These are phyloP conservation scores for Malus orientalis DNA, from an alignment of 306 rosid species.

Conservation along the genomic window DNA sequence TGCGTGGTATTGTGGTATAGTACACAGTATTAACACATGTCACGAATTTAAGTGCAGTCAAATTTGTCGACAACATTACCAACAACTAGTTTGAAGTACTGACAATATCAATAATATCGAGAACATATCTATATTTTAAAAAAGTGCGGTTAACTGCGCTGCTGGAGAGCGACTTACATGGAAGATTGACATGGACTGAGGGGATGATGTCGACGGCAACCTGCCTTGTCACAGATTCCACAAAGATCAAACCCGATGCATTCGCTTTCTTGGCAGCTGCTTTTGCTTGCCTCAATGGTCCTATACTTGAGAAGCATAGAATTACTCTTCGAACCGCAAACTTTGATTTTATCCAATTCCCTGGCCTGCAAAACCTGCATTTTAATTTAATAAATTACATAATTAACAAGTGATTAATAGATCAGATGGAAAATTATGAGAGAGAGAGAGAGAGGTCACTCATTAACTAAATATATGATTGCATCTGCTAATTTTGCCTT, in stretches of 20 bases:
- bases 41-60: background rate
- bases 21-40: background rate
- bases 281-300: conserved; percentile 32
- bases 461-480: conserved; percentile 12
- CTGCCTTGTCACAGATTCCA: conserved; percentile 22
- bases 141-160: no score
- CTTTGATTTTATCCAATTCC: conserved; percentile 4
- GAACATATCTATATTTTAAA: no score
- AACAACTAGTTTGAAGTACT: no score
- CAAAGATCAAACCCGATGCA: conserved; percentile 38
- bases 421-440: background rate
- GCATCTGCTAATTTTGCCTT: conserved; percentile 36
- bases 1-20: background rate
- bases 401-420: background rate
- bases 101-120: no score
- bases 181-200: conserved; percentile 28
- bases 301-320: conserved; percentile 36
- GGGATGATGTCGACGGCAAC: conserved; percentile 24
- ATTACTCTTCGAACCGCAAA: conserved; percentile 25
- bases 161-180: background rate
- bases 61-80: no score
- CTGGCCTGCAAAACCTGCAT: conserved; percentile 27
- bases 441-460: conserved; percentile 11
- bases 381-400: background rate
- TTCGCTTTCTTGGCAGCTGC: conserved; percentile 26